Evolutionary conservation across 2,329 filamentous ascomycete species (phyloP).

Genomic region (Hymenoscyphus repandus): DNA sequence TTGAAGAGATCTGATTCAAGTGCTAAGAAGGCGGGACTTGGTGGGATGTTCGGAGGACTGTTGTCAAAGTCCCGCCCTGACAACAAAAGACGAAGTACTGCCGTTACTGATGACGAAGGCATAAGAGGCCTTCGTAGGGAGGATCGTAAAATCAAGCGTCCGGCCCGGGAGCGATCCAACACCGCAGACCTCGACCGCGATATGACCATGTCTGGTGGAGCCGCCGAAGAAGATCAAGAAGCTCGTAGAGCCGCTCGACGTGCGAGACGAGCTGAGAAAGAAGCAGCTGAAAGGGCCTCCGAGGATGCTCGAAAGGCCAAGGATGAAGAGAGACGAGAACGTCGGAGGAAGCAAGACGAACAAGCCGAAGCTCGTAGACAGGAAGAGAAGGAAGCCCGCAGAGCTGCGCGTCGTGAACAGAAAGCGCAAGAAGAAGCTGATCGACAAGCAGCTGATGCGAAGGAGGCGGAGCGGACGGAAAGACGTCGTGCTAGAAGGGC

Average conservation of each 20-base stretch:
- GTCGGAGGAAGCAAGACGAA: constrained; percentile 50
- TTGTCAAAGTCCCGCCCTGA: constrained; percentile 40
- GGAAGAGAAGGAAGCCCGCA: constrained; percentile 55
- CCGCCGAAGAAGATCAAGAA: constrained; percentile 54
- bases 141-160: constrained; percentile 33
- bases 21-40: constrained; percentile 54
- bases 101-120: constrained; percentile 46
- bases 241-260: constrained; percentile 58
- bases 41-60: constrained; percentile 58
- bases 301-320: constrained; percentile 50
- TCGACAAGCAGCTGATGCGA: constrained; percentile 29
- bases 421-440: constrained; percentile 41
- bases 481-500: constrained; percentile 42
- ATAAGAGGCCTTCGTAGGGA: constrained; percentile 26
- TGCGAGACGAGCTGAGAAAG: constrained; percentile 48
- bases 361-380: constrained; percentile 48
- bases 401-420: constrained; percentile 49
- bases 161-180: constrained; percentile 31
- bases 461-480: constrained; percentile 42
- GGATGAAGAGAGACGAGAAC: constrained; percentile 52
- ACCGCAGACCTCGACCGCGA: constrained; percentile 43
- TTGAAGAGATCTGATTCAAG: constrained; percentile 57
- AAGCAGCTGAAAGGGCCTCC: constrained; percentile 44
- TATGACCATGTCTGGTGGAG: constrained; percentile 37
- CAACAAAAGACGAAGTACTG: constrained; percentile 45